These are phyloP conservation scores for Polygonum maritimum DNA, from an alignment of 148 eudicot species.

Conservation along the genomic window DNA sequence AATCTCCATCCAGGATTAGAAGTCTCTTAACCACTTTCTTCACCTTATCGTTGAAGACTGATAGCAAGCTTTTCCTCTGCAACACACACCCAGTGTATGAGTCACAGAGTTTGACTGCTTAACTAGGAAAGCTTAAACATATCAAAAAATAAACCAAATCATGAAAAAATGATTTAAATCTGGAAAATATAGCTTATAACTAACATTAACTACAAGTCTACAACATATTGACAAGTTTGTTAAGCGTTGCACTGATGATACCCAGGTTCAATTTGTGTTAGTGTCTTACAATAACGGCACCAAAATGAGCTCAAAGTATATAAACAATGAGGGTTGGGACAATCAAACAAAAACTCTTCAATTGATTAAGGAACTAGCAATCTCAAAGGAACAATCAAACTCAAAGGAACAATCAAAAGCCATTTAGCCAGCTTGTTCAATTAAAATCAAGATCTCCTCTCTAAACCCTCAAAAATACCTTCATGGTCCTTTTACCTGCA, in stretches of 20 bases:
- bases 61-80: conserved; percentile 63
- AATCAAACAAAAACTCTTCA: not conserved
- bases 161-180: not conserved
- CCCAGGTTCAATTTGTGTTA: not conserved
- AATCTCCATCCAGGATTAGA: conserved; percentile 51
- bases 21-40: conserved; percentile 60
- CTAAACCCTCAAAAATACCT: not conserved
- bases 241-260: not conserved
- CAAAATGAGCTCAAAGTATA: not conserved
- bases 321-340: not conserved
- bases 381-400: not conserved
- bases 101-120: not conserved
- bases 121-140: not conserved
- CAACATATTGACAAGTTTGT: not conserved
- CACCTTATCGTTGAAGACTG: conserved; percentile 62
- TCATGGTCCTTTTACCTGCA: conserved; percentile 46
- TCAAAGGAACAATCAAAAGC: not conserved
- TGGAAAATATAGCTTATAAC: not conserved
- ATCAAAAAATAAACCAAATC: not conserved
- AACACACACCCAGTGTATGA: conserved; percentile 8
- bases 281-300: not conserved
- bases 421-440: not conserved
- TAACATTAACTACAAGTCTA: too few species aligned
- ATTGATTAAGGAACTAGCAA: not conserved
- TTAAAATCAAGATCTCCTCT: not conserved